phyloP scores from a whole-genome alignment of 1,284 basidiomycete genomes.

The Heliocybe sulcata region DNA sequence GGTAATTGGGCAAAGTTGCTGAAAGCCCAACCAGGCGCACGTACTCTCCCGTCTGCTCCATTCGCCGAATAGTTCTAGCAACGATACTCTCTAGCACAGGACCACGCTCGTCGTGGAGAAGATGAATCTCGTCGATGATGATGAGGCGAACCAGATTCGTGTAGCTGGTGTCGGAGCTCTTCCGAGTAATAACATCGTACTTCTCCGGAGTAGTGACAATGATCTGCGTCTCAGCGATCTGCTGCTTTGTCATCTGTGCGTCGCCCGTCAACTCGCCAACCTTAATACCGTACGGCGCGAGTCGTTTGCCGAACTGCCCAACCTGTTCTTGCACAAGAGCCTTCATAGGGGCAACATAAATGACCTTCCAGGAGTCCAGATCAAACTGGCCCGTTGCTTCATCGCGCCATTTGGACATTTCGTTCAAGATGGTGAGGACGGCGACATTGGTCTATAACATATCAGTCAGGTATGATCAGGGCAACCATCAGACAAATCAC shows the following conservation, averaged over 20 bases:
- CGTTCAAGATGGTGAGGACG: conserved; percentile 88
- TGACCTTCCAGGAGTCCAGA: conserved; percentile 90
- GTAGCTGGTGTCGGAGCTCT: conserved; percentile 95
- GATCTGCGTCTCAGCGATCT: conserved; percentile 96
- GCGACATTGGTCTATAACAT: conserved; percentile 88
- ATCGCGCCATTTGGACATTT: conserved; percentile 81
- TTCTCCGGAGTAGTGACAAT: conserved; percentile 99
- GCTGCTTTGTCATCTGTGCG: conserved; percentile 96
- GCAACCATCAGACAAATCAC: conserved; percentile 5
- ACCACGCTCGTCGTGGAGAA: conserved; percentile 97
- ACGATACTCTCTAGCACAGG: conserved; percentile 94
- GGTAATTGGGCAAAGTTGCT: conserved; percentile 96
- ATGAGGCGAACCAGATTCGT: conserved; percentile 95
- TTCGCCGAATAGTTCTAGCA: conserved; percentile 85
- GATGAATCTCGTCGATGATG: conserved; percentile 98
- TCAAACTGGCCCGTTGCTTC: conserved; percentile 83
- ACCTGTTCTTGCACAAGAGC: conserved; percentile 98
- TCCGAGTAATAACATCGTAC: conserved; percentile 99
- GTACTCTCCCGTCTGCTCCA: conserved; percentile 92
- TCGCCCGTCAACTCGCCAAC: conserved; percentile 97
- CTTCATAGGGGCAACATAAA: conserved; percentile 99
- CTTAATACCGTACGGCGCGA: conserved; percentile 77
- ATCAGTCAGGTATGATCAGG: conserved; percentile 4
- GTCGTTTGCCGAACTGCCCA: conserved; percentile 84
- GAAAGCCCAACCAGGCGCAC: conserved; percentile 94